Conservation (phyloP, 805 yeast genomes). For the Candida nanaspora region DNA sequence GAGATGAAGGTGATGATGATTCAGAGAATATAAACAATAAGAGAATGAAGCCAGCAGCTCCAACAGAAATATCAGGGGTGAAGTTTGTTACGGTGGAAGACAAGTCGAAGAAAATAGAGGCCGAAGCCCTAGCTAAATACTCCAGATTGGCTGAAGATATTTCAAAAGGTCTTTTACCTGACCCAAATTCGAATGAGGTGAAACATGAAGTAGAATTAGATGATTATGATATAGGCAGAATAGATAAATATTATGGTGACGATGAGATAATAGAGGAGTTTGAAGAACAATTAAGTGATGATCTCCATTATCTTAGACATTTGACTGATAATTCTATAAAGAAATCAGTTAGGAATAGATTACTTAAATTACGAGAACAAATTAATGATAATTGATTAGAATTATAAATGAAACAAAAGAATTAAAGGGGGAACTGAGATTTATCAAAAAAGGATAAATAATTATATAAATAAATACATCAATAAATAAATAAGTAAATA, state of each 20-base stretch:
- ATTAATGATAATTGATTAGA: background rate
- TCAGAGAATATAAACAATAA: background rate
- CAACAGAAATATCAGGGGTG: too few relatives aligned
- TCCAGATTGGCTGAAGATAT: constrained; percentile 1
- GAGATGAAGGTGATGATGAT: background rate
- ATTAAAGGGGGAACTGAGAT: background rate
- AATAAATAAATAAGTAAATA: too few relatives aligned
- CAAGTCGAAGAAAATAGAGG: background rate
- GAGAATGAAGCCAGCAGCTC: too few relatives aligned
- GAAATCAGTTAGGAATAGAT: constrained; percentile 29
- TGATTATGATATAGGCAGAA: background rate
- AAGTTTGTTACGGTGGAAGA: background rate
- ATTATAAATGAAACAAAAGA: too few relatives aligned
- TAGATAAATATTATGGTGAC: background rate
- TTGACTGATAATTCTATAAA: constrained; percentile 37
- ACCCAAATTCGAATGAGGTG: background rate
- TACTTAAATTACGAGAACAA: constrained; percentile 2
- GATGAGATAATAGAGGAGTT: constrained; percentile 14
- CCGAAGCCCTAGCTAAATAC: constrained; percentile 1
- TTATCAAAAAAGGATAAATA: too few relatives aligned
- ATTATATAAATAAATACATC: too few relatives aligned
- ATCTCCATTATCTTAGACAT: constrained; percentile 29
- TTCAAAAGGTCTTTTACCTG: background rate
- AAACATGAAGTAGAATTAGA: background rate
- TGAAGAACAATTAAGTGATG: constrained; percentile 32